phyloP scores from a whole-genome alignment of 257 asterid genomes.

The Jacaranda mimosifolia region DNA sequence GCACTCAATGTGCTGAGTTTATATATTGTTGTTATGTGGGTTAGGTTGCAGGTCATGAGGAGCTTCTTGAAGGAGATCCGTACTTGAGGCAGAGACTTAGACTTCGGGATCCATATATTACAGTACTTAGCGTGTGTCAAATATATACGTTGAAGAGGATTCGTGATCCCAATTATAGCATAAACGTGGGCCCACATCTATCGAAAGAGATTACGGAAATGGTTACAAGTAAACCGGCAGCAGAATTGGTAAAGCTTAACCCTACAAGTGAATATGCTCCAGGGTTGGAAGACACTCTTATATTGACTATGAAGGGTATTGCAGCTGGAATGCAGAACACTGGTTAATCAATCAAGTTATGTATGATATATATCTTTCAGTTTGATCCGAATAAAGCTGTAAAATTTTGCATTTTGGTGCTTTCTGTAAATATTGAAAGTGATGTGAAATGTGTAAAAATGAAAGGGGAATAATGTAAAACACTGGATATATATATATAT shows the following conservation, averaged over 20 bases:
- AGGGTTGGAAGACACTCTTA: slow-evolving; percentile 87
- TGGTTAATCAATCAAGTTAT: slow-evolving; percentile 46
- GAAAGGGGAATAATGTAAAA: too few species aligned
- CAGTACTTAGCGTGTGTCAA: slow-evolving; percentile 78
- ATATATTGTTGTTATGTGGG: neutral
- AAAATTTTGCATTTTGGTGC: too few species aligned
- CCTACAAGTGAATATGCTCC: slow-evolving; percentile 91
- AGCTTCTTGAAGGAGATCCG: slow-evolving; percentile 88
- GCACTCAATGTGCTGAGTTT: neutral
- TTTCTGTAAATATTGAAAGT: too few species aligned
- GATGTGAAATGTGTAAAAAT: too few species aligned
- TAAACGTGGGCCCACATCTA: slow-evolving; percentile 67
- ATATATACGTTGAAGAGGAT: slow-evolving; percentile 80
- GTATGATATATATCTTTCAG: too few species aligned
- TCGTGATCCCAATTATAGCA: slow-evolving; percentile 79
- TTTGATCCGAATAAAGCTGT: too few species aligned
- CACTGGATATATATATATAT: too few species aligned
- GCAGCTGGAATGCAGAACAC: slow-evolving; percentile 97
- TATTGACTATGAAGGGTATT: slow-evolving; percentile 94
- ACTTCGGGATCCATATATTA: slow-evolving; percentile 88
- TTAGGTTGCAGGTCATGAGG: slow-evolving; percentile 92
- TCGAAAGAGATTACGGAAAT: slow-evolving; percentile 69
- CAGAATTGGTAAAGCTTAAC: slow-evolving; percentile 84
- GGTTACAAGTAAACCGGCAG: slow-evolving; percentile 73
- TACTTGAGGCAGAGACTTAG: slow-evolving; percentile 91